These are phyloP conservation scores for Sporothrix luriei DNA, from an alignment of 2,329 filamentous ascomycete genomes.

Conservation along the genomic window DNA sequence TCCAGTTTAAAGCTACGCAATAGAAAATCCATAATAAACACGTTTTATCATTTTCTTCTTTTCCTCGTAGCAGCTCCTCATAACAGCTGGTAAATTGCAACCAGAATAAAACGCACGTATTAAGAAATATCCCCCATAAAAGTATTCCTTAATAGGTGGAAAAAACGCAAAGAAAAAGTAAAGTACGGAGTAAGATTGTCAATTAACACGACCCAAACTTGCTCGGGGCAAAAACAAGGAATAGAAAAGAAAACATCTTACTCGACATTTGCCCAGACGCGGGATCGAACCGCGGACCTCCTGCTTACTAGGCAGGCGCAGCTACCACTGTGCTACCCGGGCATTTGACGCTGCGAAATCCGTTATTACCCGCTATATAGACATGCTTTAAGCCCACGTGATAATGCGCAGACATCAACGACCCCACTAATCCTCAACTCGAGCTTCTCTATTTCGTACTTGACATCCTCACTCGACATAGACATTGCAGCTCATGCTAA, in stretches of 20 bases:
- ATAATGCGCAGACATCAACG: background rate
- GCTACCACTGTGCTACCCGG: slow-evolving; percentile 36
- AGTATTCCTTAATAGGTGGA: too few relatives aligned
- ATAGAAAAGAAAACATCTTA: background rate
- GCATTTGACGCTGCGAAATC: slow-evolving; percentile 28
- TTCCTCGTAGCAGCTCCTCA: too few relatives aligned
- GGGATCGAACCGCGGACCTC: slow-evolving; percentile 36
- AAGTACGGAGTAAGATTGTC: background rate
- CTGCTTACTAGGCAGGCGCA: slow-evolving; percentile 36
- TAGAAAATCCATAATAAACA: too few relatives aligned
- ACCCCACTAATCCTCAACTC: background rate
- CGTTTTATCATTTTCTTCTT: too few relatives aligned
- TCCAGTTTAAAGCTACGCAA: too few relatives aligned
- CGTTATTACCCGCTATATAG: background rate
- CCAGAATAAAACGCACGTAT: too few relatives aligned
- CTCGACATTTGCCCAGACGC: slow-evolving; percentile 32
- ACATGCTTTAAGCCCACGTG: background rate
- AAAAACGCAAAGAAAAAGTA: background rate
- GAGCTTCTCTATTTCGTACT: background rate
- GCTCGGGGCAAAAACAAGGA: background rate
- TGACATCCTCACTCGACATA: background rate
- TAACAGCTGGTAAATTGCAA: too few relatives aligned
- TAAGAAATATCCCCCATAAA: too few relatives aligned
- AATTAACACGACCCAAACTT: too few relatives aligned
- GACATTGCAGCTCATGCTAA: background rate